Evolutionary conservation across 192 early-diverging fungal genomes (phyloP).

Genomic region (Coemansia sp.): DNA sequence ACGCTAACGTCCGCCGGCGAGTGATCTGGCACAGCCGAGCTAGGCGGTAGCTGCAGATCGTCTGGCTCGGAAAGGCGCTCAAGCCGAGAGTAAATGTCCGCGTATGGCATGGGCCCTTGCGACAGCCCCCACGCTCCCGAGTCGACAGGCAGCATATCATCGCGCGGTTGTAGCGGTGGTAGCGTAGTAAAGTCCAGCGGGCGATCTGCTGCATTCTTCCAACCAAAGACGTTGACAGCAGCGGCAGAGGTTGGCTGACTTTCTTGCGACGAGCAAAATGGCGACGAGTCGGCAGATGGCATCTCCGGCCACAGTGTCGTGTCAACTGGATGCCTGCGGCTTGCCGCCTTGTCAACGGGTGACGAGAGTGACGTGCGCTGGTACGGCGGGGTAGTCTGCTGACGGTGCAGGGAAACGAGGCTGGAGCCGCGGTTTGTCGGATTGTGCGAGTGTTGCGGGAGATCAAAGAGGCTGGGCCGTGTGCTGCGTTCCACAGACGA

Average conservation of each 20-base stretch:
- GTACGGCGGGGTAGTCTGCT: slow-evolving; percentile 20
- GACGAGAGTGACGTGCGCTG: slow-evolving; percentile 45
- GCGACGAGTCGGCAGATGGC: neutral
- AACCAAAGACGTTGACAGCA: neutral
- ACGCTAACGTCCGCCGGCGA: neutral
- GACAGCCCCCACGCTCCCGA: neutral
- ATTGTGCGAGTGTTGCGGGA: slow-evolving; percentile 5
- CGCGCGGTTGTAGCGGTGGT: neutral
- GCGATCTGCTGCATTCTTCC: neutral
- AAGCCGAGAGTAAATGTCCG: slow-evolving; percentile 23
- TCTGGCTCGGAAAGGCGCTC: slow-evolving; percentile 39
- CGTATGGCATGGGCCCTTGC: slow-evolving; percentile 1
- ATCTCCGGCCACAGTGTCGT: neutral
- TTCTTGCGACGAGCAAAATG: neutral
- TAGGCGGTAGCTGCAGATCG: slow-evolving; percentile 38
- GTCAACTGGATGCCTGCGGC: slow-evolving; percentile 1
- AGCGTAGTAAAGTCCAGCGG: too few relatives aligned
- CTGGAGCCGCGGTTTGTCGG: slow-evolving; percentile 4
- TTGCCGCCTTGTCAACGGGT: slow-evolving; percentile 17
- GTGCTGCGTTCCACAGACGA: neutral
- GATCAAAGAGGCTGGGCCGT: neutral
- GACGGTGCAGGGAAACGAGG: slow-evolving; percentile 14
- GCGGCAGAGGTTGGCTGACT: neutral
- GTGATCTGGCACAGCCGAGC: slow-evolving; percentile 10
- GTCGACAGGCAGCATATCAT: neutral